Conservation (phyloP, 805 yeast genomes). For the Pichia phayaonensis region DNA sequence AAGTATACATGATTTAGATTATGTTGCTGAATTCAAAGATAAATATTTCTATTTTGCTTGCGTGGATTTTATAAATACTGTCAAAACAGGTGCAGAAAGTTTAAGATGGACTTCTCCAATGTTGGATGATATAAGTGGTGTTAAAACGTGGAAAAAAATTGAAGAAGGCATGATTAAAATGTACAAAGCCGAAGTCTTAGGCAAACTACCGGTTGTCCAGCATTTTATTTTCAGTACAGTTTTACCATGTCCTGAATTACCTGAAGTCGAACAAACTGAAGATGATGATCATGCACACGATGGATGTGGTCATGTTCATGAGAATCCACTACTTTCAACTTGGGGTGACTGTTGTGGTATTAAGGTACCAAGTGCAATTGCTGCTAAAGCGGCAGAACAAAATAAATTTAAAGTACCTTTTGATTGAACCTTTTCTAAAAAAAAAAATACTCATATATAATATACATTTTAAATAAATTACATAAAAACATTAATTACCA, state of each 20-base stretch:
- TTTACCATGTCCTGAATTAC: slow-evolving; percentile 65
- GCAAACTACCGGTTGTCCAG: slow-evolving; percentile 87
- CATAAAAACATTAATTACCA: slow-evolving; percentile 47
- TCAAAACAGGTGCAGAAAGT: slow-evolving; percentile 63
- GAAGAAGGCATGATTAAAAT: slow-evolving; percentile 91
- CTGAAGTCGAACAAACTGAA: slow-evolving; percentile 29
- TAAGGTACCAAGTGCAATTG: slow-evolving; percentile 90
- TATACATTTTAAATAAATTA: neutral
- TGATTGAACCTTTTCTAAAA: slow-evolving; percentile 35
- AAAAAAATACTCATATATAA: neutral
- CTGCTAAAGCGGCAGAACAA: slow-evolving; percentile 59
- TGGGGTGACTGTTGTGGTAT: slow-evolving; percentile 99
- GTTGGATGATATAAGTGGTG: slow-evolving; percentile 91
- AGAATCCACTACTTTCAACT: slow-evolving; percentile 35
- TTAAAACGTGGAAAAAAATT: slow-evolving; percentile 83
- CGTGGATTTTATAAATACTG: slow-evolving; percentile 70
- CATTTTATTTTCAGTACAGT: slow-evolving; percentile 81
- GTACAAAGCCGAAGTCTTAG: slow-evolving; percentile 90
- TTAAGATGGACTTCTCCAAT: slow-evolving; percentile 95
- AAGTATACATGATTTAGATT: slow-evolving; percentile 76
- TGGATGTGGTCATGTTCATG: slow-evolving; percentile 18
- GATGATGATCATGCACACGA: slow-evolving; percentile 9
- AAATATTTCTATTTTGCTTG: slow-evolving; percentile 84
- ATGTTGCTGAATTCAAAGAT: slow-evolving; percentile 69
- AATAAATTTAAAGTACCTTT: slow-evolving; percentile 49